These are phyloP conservation scores for Oryza officinalis DNA, from an alignment of 176 grass and related monocot genomes.

Conservation along the genomic window DNA sequence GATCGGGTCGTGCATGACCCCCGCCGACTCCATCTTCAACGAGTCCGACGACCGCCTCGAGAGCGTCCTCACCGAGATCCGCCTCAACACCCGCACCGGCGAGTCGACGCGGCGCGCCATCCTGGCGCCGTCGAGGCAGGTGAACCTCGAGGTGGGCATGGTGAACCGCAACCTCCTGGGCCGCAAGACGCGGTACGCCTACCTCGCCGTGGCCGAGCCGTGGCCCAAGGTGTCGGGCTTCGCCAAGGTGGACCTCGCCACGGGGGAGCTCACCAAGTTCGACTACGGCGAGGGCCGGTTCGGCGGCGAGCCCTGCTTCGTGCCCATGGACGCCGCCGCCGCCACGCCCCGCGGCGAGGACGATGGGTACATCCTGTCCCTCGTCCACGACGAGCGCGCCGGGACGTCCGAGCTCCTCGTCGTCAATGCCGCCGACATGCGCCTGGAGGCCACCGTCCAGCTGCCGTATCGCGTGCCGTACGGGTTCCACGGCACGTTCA, in stretches of 20 bases:
- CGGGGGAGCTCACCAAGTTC: slow-evolving; percentile 67
- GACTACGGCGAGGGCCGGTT: slow-evolving; percentile 65
- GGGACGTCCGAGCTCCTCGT: slow-evolving; percentile 77
- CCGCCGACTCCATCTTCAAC: slow-evolving; percentile 95
- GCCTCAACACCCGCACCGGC: slow-evolving; percentile 73
- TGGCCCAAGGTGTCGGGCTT: slow-evolving; percentile 97
- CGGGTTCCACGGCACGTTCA: slow-evolving; percentile 92
- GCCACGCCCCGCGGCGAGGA: slow-evolving; percentile 57
- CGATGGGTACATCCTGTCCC: slow-evolving; percentile 79
- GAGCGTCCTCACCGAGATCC: slow-evolving; percentile 89
- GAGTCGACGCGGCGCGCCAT: slow-evolving; percentile 61
- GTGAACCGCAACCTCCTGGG: slow-evolving; percentile 79
- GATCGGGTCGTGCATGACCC: slow-evolving; percentile 93
- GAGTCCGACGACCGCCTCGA: slow-evolving; percentile 70
- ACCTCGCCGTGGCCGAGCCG: slow-evolving; percentile 90
- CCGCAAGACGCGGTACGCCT: slow-evolving; percentile 71
- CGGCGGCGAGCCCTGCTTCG: slow-evolving; percentile 93
- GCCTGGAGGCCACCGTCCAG: slow-evolving; percentile 73
- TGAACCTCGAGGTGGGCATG: slow-evolving; percentile 98
- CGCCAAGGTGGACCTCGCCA: slow-evolving; percentile 84
- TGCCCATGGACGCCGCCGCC: slow-evolving; percentile 41
- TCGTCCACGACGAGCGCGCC: slow-evolving; percentile 72
- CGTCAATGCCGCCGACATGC: slow-evolving; percentile 79
- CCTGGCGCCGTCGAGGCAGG: slow-evolving; percentile 44
- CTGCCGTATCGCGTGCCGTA: slow-evolving; percentile 88